Base-by-base conservation (phyloP, 2,329 filamentous ascomycete genomes). In the Tolypocladium ovalisporum region DNA sequence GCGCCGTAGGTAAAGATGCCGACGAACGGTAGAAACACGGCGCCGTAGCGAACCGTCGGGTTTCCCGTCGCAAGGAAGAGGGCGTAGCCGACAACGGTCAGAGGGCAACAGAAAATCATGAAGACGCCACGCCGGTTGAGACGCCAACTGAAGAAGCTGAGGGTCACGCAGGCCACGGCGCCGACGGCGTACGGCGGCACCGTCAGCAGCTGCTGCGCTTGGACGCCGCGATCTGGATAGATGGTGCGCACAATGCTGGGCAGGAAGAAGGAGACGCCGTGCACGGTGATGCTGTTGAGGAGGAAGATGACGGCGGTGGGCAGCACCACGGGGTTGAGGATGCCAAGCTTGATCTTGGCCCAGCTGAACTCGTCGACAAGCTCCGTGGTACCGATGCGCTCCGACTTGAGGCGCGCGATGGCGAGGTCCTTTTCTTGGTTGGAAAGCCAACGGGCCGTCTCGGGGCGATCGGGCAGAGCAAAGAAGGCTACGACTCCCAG, bases 191-290 rank as follows among this genome's bases (percentile, higher is more conserved):
- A 89, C 0, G 86, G 86, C 0, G 86, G 86, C 0, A 89, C 86
- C 0, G 86, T 89, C 62, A 80, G 80, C 0, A 89, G 79, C 70
- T 90, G 87, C 67, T 88, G 83, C 13, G 73, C 77, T 32, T 87
- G 73, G 10, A 83, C 78, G 17, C 73, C 75, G 56, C 74, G 70
- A 3, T 76, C 63, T 0, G 85, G 85, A 65, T 88, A 89, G 67
- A 89, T 89, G 7, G 81, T 87, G 49, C 72, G 71, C 47, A 90
- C 84, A 60, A 90, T 89, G 0, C 86, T 89, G 0, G 87, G 87
- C 0, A 81, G 72, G 71, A 90, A 90, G 76, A 89, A 88, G 2
- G 83, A 83, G 2, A 89, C 75, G 4, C 86, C 86, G 65, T 89
- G 85, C 1, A 89, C 86, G 0, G 86, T 89, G 66, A 90, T 82